Evolutionary conservation across 257 asterid genomes (phyloP).

Genomic region (Plantago major): DNA sequence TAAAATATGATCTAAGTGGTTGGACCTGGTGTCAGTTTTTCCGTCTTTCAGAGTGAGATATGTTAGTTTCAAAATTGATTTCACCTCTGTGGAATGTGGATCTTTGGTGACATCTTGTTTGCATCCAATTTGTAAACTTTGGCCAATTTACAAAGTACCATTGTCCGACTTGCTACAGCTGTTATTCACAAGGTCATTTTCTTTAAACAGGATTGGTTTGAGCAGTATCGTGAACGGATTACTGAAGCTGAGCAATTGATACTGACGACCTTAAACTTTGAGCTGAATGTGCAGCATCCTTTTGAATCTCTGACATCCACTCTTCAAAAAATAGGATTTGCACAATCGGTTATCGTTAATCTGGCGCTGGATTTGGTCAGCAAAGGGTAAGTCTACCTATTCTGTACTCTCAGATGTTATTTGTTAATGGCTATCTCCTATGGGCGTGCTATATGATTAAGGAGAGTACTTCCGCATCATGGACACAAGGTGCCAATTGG

Average conservation of each 20-base stretch:
- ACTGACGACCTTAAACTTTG: constrained; percentile 87
- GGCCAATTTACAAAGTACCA: neutral
- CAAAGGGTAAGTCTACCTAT: constrained; percentile 74
- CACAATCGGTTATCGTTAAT: constrained; percentile 70
- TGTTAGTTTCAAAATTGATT: too few species aligned
- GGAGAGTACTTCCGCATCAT: constrained; percentile 7
- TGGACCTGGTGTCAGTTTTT: too few species aligned
- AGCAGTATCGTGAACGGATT: constrained; percentile 82
- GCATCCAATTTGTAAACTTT: neutral
- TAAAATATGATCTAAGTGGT: too few species aligned
- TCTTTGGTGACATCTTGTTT: neutral
- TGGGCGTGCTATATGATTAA: constrained; percentile 7
- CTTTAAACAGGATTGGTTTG: constrained; percentile 83
- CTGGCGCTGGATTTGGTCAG: constrained; percentile 84
- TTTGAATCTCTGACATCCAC: constrained; percentile 78
- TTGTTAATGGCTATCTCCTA: constrained; percentile 9
- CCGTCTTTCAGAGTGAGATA: too few species aligned
- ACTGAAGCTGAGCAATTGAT: constrained; percentile 87
- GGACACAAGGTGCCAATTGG: constrained; percentile 9
- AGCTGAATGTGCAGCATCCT: constrained; percentile 92
- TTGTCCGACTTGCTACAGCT: constrained; percentile 7
- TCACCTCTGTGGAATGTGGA: neutral
- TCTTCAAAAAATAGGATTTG: constrained; percentile 77
- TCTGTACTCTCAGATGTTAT: constrained; percentile 17
- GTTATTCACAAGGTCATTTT: constrained; percentile 24